Evolutionary conservation across 352 stramenopile genomes (phyloP).

Genomic region (Chrysophaeum taylorii): DNA sequence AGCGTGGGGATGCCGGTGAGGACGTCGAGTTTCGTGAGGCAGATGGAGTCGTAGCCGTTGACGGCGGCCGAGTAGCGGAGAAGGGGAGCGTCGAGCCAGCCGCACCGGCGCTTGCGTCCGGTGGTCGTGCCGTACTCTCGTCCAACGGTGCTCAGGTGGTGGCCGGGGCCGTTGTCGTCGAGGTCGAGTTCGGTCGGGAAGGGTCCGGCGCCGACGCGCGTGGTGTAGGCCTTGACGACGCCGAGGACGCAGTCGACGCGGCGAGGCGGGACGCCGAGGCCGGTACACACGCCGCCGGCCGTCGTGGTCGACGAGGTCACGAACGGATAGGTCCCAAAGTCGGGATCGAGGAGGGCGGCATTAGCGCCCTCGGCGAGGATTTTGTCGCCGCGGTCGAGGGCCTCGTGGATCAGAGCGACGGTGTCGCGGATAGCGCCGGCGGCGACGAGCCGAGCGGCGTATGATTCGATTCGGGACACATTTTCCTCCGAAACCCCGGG

Average conservation of each 20-base stretch:
- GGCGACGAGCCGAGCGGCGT: slow-evolving; percentile 55
- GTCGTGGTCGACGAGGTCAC: slow-evolving; percentile 96
- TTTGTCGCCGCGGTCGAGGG: slow-evolving; percentile 84
- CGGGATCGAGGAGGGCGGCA: slow-evolving; percentile 98
- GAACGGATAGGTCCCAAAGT: slow-evolving; percentile 99
- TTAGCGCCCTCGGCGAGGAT: slow-evolving; percentile 98
- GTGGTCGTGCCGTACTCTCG: slow-evolving; percentile 96
- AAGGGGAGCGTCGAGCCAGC: slow-evolving; percentile 94
- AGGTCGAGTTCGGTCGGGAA: slow-evolving; percentile 92
- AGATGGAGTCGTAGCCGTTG: slow-evolving; percentile 86
- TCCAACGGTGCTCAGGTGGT: slow-evolving; percentile 76
- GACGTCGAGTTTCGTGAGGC: slow-evolving; percentile 98
- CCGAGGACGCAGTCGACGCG: slow-evolving; percentile 83
- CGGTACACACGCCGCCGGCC: slow-evolving; percentile 91
- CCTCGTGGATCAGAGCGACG: slow-evolving; percentile 88
- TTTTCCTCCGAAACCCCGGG: slow-evolving; percentile 36
- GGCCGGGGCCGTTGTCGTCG: slow-evolving; percentile 61
- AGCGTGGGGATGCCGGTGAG: slow-evolving; percentile 80
- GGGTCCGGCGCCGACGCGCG: slow-evolving; percentile 92
- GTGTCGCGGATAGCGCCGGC: slow-evolving; percentile 78
- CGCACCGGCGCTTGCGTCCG: slow-evolving; percentile 86
- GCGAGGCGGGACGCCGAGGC: slow-evolving; percentile 82
- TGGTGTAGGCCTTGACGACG: slow-evolving; percentile 99
- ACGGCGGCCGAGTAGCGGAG: slow-evolving; percentile 52
- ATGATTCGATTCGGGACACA: too few relatives aligned